Conservation (phyloP, 2,329 filamentous ascomycete species). For the Fonsecaea nubica region DNA sequence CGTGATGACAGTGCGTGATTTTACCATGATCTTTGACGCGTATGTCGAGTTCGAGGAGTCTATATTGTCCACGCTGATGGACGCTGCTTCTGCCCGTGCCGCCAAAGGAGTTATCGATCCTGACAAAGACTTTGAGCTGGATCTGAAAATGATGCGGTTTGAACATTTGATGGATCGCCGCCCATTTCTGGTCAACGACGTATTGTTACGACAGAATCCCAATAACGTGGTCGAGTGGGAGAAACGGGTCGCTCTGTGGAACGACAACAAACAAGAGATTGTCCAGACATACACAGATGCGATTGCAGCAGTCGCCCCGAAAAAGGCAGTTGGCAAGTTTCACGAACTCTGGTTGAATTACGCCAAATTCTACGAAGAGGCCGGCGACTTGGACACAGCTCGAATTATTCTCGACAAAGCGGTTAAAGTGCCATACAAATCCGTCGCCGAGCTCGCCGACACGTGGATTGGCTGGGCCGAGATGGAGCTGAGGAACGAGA, state of each 20-base stretch:
- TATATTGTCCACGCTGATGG: slow-evolving; percentile 89
- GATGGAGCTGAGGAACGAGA: slow-evolving; percentile 94
- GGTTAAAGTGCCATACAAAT: slow-evolving; percentile 96
- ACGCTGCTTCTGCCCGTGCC: slow-evolving; percentile 79
- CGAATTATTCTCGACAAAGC: slow-evolving; percentile 96
- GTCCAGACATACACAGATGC: slow-evolving; percentile 95
- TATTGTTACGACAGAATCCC: slow-evolving; percentile 91
- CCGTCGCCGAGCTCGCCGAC: slow-evolving; percentile 93
- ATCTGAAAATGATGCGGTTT: slow-evolving; percentile 96
- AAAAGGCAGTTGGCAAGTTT: slow-evolving; percentile 91
- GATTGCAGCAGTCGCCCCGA: slow-evolving; percentile 89
- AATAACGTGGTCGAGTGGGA: slow-evolving; percentile 97
- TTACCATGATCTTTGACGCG: slow-evolving; percentile 93
- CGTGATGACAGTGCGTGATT: slow-evolving; percentile 98
- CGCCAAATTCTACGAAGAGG: slow-evolving; percentile 93
- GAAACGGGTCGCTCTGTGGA: slow-evolving; percentile 94
- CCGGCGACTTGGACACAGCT: slow-evolving; percentile 81
- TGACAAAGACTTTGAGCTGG: slow-evolving; percentile 88
- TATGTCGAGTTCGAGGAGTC: slow-evolving; percentile 98
- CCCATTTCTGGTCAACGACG: slow-evolving; percentile 95
- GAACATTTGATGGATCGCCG: slow-evolving; percentile 97
- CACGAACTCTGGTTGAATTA: slow-evolving; percentile 97
- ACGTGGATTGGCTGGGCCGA: slow-evolving; percentile 99
- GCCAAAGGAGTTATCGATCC: slow-evolving; percentile 79
- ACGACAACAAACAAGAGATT: slow-evolving; percentile 86